Conservation (phyloP, 306 rosid genomes). For the Parietaria judaica region DNA sequence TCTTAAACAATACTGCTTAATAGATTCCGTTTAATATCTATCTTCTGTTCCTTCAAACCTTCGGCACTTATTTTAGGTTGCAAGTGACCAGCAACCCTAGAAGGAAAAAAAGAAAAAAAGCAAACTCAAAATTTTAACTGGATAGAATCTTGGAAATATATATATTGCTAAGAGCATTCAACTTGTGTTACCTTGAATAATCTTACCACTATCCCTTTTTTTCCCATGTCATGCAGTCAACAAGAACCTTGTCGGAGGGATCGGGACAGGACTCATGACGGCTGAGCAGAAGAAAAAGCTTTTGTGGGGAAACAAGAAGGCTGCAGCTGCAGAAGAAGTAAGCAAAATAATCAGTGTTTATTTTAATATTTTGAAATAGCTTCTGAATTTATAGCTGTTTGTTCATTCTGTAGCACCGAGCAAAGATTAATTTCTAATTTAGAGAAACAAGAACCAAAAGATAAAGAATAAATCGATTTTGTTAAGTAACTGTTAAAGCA, state of each 20-base stretch:
- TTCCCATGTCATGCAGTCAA: constrained; percentile 38
- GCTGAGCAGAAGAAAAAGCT: constrained; percentile 97
- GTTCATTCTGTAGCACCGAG: no score
- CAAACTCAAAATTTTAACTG: neutral
- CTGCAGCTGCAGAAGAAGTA: constrained; percentile 68
- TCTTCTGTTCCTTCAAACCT: neutral
- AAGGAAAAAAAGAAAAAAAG: neutral
- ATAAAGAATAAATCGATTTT: no score
- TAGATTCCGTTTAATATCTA: neutral
- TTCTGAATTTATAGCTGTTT: neutral
- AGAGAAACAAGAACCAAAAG: no score
- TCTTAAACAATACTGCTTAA: neutral
- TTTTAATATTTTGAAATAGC: neutral
- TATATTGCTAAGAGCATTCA: constrained; percentile 9
- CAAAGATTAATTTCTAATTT: no score
- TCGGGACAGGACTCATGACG: constrained; percentile 72
- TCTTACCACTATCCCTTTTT: neutral
- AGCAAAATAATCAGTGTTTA: neutral
- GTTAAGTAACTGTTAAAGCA: no score
- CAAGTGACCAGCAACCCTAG: neutral
- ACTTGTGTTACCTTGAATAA: no score
- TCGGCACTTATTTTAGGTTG: neutral
- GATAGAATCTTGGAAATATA: neutral
- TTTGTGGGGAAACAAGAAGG: constrained; percentile 88
- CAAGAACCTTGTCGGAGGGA: constrained; percentile 63